Evolutionary conservation across 2,329 filamentous ascomycete species (phyloP).

Genomic region (Biscogniauxia sp.): DNA sequence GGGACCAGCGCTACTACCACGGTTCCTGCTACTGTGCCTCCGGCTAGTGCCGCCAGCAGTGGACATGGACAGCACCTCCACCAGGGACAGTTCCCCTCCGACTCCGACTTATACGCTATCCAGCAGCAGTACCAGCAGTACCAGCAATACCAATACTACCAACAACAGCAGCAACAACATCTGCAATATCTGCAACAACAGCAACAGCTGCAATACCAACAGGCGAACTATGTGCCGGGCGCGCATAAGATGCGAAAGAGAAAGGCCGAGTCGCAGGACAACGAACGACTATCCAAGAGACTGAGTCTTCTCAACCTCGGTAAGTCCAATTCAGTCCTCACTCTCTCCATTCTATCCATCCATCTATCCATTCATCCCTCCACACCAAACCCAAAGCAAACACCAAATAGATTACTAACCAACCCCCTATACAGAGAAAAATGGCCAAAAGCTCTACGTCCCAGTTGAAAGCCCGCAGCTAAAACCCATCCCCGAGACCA

Average conservation of each 20-base stretch:
- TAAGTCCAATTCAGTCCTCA: slow-evolving; percentile 48
- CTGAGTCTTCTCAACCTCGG: slow-evolving; percentile 80
- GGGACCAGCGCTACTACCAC: slow-evolving; percentile 1
- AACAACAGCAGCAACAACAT: slow-evolving; percentile 7
- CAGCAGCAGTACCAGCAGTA: slow-evolving; percentile 19
- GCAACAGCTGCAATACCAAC: slow-evolving; percentile 9
- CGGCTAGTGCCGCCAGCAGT: slow-evolving; percentile 10
- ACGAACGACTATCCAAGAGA: slow-evolving; percentile 78
- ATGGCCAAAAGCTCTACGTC: slow-evolving; percentile 63
- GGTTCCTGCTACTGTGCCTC: slow-evolving; percentile 10
- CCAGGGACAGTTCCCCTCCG: slow-evolving; percentile 17
- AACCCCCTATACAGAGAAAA: slow-evolving; percentile 48
- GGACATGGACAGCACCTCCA: not conserved
- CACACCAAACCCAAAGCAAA: slow-evolving; percentile 22
- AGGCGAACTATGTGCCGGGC: slow-evolving; percentile 12
- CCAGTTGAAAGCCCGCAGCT: slow-evolving; percentile 53
- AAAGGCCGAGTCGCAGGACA: slow-evolving; percentile 59
- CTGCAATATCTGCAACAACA: slow-evolving; percentile 7
- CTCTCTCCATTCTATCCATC: too few species aligned
- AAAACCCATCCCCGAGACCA: slow-evolving; percentile 17
- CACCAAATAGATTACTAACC: slow-evolving; percentile 23
- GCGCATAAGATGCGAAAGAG: slow-evolving; percentile 49
- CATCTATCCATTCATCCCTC: slow-evolving; percentile 10
- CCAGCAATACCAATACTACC: slow-evolving; percentile 15
- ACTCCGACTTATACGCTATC: slow-evolving; percentile 14